phyloP scores from a whole-genome alignment of 257 asterid genomes.

The Primulina huaijiensis region DNA sequence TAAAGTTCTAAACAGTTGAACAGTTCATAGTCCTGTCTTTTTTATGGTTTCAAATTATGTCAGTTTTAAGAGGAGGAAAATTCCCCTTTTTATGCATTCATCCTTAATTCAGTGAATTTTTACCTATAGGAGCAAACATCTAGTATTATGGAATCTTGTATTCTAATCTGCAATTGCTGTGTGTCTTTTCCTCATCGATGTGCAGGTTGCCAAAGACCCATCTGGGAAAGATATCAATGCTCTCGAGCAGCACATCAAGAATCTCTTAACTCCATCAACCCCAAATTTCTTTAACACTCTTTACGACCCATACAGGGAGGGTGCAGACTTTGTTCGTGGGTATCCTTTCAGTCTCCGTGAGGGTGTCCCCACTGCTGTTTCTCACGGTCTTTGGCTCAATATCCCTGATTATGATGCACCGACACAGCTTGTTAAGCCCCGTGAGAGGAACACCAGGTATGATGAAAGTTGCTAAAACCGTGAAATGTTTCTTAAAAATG shows the following conservation, averaged over 20 bases:
- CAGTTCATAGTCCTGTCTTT: background rate
- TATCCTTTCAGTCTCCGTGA: slow-evolving; percentile 84
- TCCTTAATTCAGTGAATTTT: no score
- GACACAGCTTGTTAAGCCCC: slow-evolving; percentile 85
- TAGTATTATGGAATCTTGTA: background rate
- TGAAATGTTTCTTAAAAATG: background rate
- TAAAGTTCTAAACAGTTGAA: background rate
- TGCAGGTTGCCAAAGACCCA: slow-evolving; percentile 77
- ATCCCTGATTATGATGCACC: slow-evolving; percentile 89
- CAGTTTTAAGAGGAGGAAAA: background rate
- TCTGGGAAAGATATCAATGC: slow-evolving; percentile 72
- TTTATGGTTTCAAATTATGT: background rate
- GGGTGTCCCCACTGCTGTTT: slow-evolving; percentile 69
- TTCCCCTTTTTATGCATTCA: no score
- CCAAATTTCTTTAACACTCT: slow-evolving; percentile 79
- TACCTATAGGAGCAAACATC: background rate
- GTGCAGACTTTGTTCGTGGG: slow-evolving; percentile 81
- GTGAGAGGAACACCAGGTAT: slow-evolving; percentile 75
- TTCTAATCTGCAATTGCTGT: background rate
- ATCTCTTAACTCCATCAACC: slow-evolving; percentile 62
- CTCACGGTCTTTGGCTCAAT: slow-evolving; percentile 81
- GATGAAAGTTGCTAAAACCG: background rate
- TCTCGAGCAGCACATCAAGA: slow-evolving; percentile 76
- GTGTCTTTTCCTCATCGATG: background rate
- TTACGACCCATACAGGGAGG: slow-evolving; percentile 76